phyloP scores from a whole-genome alignment of 495 filamentous ascomycete species.

The Extremus antarcticus region DNA sequence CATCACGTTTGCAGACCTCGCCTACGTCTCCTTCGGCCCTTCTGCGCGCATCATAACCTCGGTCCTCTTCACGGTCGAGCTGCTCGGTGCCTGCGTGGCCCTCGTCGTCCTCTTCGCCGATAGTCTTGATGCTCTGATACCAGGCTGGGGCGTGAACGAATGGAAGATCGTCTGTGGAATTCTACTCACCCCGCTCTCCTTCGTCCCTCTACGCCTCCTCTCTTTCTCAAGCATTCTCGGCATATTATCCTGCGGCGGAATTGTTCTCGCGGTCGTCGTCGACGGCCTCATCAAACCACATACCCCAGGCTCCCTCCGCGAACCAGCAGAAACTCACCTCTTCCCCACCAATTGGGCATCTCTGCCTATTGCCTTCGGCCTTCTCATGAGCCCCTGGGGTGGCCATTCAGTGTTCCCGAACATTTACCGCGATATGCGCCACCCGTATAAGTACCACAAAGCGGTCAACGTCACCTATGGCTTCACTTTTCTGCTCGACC shows the following conservation, averaged over 20 bases:
- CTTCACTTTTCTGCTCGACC: constrained; percentile 81
- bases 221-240: constrained; percentile 87
- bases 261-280: constrained; percentile 66
- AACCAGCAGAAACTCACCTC: constrained; percentile 69
- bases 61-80: constrained; percentile 77
- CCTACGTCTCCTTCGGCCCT: constrained; percentile 83
- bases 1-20: constrained; percentile 86
- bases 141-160: constrained; percentile 53
- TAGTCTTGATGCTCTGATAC: constrained; percentile 69
- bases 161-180: constrained; percentile 86
- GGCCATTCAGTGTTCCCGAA: constrained; percentile 93
- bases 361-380: constrained; percentile 82
- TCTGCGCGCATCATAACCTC: constrained; percentile 69
- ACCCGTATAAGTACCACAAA: constrained; percentile 72
- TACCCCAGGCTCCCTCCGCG: constrained; percentile 67
- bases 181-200: constrained; percentile 71
- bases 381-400: constrained; percentile 95
- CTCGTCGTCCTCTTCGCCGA: constrained; percentile 91
- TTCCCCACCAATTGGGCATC: constrained; percentile 82
- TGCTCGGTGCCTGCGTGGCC: constrained; percentile 81
- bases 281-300: constrained; percentile 78
- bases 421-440: constrained; percentile 96
- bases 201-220: constrained; percentile 71
- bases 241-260: constrained; percentile 75
- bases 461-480: constrained; percentile 55